Evolutionary conservation across 2,329 filamentous ascomycete species (phyloP).

Genomic region (Biscogniauxia sp.): DNA sequence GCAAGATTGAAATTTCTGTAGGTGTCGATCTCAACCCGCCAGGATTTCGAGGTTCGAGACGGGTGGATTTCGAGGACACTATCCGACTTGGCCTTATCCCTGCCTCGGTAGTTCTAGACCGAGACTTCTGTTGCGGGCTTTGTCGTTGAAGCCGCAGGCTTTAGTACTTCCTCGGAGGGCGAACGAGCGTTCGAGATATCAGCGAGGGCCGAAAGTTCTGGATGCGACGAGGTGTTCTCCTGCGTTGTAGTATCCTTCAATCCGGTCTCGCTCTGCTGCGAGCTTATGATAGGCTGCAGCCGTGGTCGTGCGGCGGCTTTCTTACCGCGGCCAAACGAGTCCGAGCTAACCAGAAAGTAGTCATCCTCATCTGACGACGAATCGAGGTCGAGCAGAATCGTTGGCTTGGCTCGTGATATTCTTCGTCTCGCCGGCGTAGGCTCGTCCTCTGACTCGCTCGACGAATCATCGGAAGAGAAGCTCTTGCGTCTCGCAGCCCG

Average conservation of each 20-base stretch:
- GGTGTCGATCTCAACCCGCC: conserved; percentile 5
- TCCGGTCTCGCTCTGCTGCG: conserved; percentile 19
- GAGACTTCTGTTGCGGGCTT: conserved; percentile 11
- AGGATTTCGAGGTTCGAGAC: conserved; percentile 5
- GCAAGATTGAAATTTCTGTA: conserved; percentile 6
- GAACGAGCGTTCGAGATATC: conserved; percentile 12
- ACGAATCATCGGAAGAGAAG: conserved; percentile 16
- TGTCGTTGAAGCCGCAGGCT: background rate
- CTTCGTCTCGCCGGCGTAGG: conserved; percentile 11
- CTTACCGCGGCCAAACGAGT: conserved; percentile 22
- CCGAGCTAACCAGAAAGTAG: conserved; percentile 21
- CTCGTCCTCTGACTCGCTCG: conserved; percentile 23
- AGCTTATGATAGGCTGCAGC: conserved; percentile 26
- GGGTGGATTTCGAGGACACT: conserved; percentile 10
- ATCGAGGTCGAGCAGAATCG: conserved; percentile 14
- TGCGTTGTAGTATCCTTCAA: conserved; percentile 14
- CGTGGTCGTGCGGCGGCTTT: conserved; percentile 23
- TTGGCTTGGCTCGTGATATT: conserved; percentile 12
- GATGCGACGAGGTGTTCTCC: conserved; percentile 3
- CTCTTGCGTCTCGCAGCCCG: conserved; percentile 17
- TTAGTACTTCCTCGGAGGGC: background rate
- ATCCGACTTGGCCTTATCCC: conserved; percentile 12
- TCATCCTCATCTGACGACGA: conserved; percentile 23
- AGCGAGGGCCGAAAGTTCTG: conserved; percentile 17
- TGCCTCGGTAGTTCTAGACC: conserved; percentile 13